A percentile compares a stretch with the other conserved stretches of the same genome.
phyloP scores from a whole-genome alignment of 2,329 filamentous ascomycete species.

The Talaromyces sp. region DNA sequence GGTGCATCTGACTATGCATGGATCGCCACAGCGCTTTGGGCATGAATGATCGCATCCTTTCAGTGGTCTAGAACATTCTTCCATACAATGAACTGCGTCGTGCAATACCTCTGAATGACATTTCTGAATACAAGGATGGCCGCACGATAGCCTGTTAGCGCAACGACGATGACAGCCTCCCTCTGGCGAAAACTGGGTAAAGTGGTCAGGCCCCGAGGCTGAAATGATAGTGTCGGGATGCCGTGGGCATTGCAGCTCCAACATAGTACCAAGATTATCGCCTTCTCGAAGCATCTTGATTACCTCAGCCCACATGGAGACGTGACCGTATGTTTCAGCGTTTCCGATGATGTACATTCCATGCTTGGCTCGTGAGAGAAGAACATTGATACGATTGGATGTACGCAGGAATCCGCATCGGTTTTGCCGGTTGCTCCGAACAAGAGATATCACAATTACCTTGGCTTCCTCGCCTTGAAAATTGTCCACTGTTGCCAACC shows the following conservation, averaged over 20 bases:
- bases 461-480: constrained; percentile 75
- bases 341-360: constrained; percentile 71
- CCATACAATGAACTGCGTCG: constrained; percentile 34
- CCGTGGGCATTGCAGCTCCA: constrained; percentile 57
- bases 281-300: constrained; percentile 45
- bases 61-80: constrained; percentile 33
- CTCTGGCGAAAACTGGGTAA: constrained; percentile 52
- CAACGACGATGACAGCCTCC: constrained; percentile 56
- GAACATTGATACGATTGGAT: constrained; percentile 64
- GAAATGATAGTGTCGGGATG: constrained; percentile 51
- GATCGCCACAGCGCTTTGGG: constrained; percentile 35
- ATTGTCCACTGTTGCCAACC: constrained; percentile 65
- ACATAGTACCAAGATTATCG: constrained; percentile 44
- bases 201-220: constrained; percentile 54
- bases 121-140: constrained; percentile 40
- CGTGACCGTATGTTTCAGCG: constrained; percentile 49
- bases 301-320: constrained; percentile 62
- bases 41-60: constrained; percentile 40
- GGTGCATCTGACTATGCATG: constrained; percentile 33
- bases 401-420: constrained; percentile 63
- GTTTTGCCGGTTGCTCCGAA: constrained; percentile 59
- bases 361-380: constrained; percentile 61
- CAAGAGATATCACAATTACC: constrained; percentile 64
- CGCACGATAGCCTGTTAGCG: constrained; percentile 38
- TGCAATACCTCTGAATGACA: constrained; percentile 44